Conservation (phyloP, 495 filamentous ascomycete genomes). For the Aspergillus haitiensis region DNA sequence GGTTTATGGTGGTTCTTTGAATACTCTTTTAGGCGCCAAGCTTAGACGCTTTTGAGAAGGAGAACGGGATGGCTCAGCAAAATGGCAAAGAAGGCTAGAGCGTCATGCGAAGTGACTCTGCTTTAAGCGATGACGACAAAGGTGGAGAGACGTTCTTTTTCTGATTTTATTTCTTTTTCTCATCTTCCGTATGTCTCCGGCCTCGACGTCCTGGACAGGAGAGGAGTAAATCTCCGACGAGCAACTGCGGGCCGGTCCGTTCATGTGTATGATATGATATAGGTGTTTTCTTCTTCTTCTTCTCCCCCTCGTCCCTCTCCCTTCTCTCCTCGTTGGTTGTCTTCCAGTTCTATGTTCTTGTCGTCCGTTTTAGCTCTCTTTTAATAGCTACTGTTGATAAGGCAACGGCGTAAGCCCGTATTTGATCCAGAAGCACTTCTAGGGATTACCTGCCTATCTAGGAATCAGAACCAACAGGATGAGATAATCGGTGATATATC, state of each 20-base stretch:
- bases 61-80: slow-evolving; percentile 10
- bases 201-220: neutral
- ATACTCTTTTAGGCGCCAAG: slow-evolving; percentile 5
- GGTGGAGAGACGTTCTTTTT: slow-evolving; percentile 1
- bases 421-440: no score
- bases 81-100: slow-evolving; percentile 7
- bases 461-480: no score
- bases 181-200: neutral
- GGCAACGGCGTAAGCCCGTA: no score
- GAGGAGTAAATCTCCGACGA: slow-evolving; percentile 16
- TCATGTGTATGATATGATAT: neutral
- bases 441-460: no score
- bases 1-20: neutral
- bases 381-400: no score
- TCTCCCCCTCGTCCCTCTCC: no score
- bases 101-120: slow-evolving; percentile 18
- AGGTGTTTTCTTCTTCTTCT: no score
- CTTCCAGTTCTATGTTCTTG: no score
- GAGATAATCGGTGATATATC: no score
- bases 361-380: no score
- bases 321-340: no score
- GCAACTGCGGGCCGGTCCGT: slow-evolving; percentile 14
- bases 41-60: slow-evolving; percentile 12
- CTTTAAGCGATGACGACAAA: slow-evolving; percentile 22
- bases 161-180: slow-evolving; percentile 1